A percentile compares a stretch with the other conserved stretches of the same genome.
phyloP scores from a whole-genome alignment of 805 yeast genomes.

The Diddensiella transvaalensis region DNA sequence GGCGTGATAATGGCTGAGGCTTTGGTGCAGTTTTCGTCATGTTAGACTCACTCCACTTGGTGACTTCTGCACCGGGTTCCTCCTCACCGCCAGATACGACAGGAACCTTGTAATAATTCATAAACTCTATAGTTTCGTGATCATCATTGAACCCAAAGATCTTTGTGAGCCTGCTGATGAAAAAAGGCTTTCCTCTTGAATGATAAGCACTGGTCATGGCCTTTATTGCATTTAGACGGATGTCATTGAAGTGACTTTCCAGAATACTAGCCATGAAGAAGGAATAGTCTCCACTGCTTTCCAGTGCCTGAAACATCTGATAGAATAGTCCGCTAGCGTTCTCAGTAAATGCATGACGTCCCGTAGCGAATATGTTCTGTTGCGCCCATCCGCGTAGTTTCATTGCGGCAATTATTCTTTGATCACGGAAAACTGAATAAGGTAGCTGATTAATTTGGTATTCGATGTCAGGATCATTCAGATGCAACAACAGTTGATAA shows the following conservation, averaged over 20 bases:
- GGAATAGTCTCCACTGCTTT: conserved; percentile 52
- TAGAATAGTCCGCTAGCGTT: conserved; percentile 60
- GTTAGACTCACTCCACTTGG: conserved; percentile 39
- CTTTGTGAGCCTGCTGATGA: conserved; percentile 43
- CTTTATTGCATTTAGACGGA: conserved; percentile 69
- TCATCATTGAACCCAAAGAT: conserved; percentile 66
- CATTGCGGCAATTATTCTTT: conserved; percentile 65
- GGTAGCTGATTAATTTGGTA: conserved; percentile 72
- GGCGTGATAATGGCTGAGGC: conserved; percentile 45
- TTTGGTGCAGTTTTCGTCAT: conserved; percentile 40
- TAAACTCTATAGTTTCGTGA: conserved; percentile 52
- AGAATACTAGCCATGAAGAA: conserved; percentile 56
- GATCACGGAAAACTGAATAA: conserved; percentile 46
- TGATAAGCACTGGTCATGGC: conserved; percentile 66
- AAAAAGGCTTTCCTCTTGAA: conserved; percentile 63
- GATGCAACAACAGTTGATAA: conserved; percentile 73
- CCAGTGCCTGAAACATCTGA: conserved; percentile 58
- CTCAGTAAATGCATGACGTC: conserved; percentile 47
- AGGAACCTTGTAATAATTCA: conserved; percentile 60
- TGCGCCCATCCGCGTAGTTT: conserved; percentile 63
- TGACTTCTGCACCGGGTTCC: conserved; percentile 40
- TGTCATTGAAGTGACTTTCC: conserved; percentile 76
- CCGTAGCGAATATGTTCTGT: conserved; percentile 46
- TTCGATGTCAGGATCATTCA: conserved; percentile 82
- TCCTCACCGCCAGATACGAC: conserved; percentile 35